Evolutionary conservation across 768 basidiomycete genomes (phyloP).

Genomic region (Phlebiopsis gigantea): DNA sequence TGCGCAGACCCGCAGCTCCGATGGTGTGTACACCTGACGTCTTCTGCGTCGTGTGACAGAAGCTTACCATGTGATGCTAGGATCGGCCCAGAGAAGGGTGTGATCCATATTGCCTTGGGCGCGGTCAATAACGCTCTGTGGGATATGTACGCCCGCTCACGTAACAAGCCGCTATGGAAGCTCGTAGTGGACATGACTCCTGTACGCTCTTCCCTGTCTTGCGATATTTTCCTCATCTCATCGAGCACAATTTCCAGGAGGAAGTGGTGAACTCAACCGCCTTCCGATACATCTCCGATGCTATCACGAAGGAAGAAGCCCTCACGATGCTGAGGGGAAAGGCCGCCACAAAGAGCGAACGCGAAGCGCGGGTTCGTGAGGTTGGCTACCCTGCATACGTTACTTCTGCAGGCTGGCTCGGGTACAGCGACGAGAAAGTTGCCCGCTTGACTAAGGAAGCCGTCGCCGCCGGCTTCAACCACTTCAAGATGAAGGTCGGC

Average conservation of each 20-base stretch:
- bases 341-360: slow-evolving; percentile 68
- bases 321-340: slow-evolving; percentile 74
- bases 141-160: slow-evolving; percentile 84
- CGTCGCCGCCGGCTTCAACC: slow-evolving; percentile 85
- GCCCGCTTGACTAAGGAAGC: slow-evolving; percentile 82
- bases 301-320: slow-evolving; percentile 88
- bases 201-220: slow-evolving; percentile 26
- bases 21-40: slow-evolving; percentile 62
- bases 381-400: slow-evolving; percentile 90
- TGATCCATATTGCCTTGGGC: slow-evolving; percentile 85
- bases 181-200: slow-evolving; percentile 88
- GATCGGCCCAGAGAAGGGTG: slow-evolving; percentile 94
- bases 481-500: slow-evolving; percentile 99
- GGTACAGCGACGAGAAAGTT: slow-evolving; percentile 92
- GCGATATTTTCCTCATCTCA: too few species aligned
- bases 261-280: slow-evolving; percentile 71
- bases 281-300: slow-evolving; percentile 91
- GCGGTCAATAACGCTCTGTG: slow-evolving; percentile 92
- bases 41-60: neutral
- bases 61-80: slow-evolving; percentile 28
- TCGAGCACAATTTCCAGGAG: too few species aligned
- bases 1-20: slow-evolving; percentile 86
- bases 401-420: slow-evolving; percentile 91
- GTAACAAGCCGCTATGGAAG: slow-evolving; percentile 90
- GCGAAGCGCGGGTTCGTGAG: slow-evolving; percentile 71